Evolutionary conservation across 768 basidiomycete species (phyloP).

Genomic region (Psilocybe azurescens): DNA sequence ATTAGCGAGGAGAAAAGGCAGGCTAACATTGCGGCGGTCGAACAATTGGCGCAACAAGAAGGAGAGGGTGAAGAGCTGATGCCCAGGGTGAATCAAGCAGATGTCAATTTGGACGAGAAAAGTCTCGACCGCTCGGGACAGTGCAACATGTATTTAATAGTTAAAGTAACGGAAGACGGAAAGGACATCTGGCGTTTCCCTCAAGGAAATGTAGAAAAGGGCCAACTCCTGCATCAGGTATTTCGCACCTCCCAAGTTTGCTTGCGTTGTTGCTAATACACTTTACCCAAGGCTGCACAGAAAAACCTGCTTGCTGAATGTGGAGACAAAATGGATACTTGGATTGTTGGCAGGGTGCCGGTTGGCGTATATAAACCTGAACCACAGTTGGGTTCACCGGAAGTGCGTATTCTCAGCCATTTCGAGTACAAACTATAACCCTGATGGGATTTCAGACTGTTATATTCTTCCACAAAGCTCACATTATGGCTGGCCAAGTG

Average conservation of each 20-base stretch:
- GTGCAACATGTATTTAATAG: constrained; percentile 87
- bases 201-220: constrained; percentile 61
- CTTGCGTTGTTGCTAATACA: neutral
- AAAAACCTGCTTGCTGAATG: constrained; percentile 73
- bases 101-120: constrained; percentile 62
- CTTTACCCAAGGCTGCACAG: constrained; percentile 65
- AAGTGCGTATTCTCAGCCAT: constrained; percentile 35
- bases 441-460: constrained; percentile 51
- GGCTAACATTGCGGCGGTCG: constrained; percentile 62
- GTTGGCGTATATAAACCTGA: constrained; percentile 74
- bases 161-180: constrained; percentile 56
- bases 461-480: constrained; percentile 93
- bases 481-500: constrained; percentile 90
- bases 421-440: neutral
- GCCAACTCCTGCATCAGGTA: constrained; percentile 82
- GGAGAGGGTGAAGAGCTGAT: constrained; percentile 68
- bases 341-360: constrained; percentile 92
- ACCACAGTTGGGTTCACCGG: constrained; percentile 31
- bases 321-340: constrained; percentile 87
- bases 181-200: constrained; percentile 84
- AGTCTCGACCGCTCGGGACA: constrained; percentile 84
- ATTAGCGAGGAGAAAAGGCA: constrained; percentile 49
- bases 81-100: constrained; percentile 66
- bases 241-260: neutral
- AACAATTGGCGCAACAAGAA: constrained; percentile 60